A percentile compares a stretch with the other conserved stretches of the same genome.
Conservation (phyloP, 208 protist species). For the Wallacemonas sp. region DNA sequence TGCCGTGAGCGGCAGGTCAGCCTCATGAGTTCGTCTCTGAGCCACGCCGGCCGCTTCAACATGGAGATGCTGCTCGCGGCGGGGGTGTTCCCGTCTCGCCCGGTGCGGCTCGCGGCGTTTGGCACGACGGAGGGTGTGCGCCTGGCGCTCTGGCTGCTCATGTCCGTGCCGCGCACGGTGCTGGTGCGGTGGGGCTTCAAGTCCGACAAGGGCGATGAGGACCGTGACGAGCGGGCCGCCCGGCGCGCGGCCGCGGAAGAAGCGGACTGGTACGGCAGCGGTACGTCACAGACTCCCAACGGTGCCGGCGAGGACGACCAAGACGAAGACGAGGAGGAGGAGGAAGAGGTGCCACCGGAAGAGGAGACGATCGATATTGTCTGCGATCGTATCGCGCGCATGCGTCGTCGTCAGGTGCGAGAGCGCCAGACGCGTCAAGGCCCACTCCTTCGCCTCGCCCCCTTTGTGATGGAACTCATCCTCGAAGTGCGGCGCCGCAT, state of each 20-base stretch:
- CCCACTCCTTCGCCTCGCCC: slow-evolving; percentile 36
- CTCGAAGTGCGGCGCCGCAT: slow-evolving; percentile 72
- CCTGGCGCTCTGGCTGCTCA: slow-evolving; percentile 66
- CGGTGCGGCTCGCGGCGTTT: slow-evolving; percentile 30
- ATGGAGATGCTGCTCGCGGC: slow-evolving; percentile 59
- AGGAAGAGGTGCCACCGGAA: slow-evolving; percentile 12
- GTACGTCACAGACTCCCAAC: background rate
- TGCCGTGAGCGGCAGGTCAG: background rate
- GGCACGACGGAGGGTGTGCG: slow-evolving; percentile 37
- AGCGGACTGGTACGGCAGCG: background rate
- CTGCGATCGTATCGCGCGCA: background rate
- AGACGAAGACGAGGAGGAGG: slow-evolving; percentile 19
- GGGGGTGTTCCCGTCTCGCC: slow-evolving; percentile 43
- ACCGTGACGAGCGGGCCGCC: background rate
- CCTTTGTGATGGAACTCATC: slow-evolving; percentile 51
- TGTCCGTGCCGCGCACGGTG: slow-evolving; percentile 38
- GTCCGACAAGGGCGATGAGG: background rate
- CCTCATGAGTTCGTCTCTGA: slow-evolving; percentile 26
- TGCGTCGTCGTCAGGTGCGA: background rate
- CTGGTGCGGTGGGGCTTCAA: slow-evolving; percentile 46
- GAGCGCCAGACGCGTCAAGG: background rate
- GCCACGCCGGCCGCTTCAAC: slow-evolving; percentile 24
- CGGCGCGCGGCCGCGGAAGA: background rate
- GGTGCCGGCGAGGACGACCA: slow-evolving; percentile 15
- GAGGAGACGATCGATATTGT: background rate